Evolutionary conservation across 179 eudicot species (phyloP).

Genomic region (Drosera spatulata): DNA sequence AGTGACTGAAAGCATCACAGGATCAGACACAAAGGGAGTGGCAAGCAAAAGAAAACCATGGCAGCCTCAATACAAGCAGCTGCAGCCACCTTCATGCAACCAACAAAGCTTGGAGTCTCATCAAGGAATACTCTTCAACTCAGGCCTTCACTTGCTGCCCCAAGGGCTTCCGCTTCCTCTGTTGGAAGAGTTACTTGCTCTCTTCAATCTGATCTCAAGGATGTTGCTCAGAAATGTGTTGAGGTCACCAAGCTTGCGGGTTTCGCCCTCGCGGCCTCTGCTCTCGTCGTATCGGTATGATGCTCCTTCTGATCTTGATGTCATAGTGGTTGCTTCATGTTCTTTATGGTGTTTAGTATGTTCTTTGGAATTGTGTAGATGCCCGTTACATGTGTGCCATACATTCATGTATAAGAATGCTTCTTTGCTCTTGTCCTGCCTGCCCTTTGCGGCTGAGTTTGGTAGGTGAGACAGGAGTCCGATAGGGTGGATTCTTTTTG

Average conservation of each 20-base stretch:
- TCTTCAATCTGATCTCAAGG: slow-evolving; percentile 74
- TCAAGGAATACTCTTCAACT: slow-evolving; percentile 35
- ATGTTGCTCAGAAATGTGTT: slow-evolving; percentile 62
- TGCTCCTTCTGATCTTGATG: neutral
- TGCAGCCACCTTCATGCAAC: slow-evolving; percentile 85
- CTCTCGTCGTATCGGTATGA: slow-evolving; percentile 81
- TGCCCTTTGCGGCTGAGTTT: no score
- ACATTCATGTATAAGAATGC: no score
- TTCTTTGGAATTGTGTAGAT: no score
- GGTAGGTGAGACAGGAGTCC: no score
- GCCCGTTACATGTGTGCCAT: no score
- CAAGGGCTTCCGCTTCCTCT: slow-evolving; percentile 59
- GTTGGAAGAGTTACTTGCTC: slow-evolving; percentile 52
- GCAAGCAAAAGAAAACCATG: slow-evolving; percentile 25
- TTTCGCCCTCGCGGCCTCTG: slow-evolving; percentile 96
- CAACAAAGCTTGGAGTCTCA: slow-evolving; percentile 39
- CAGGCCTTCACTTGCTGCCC: slow-evolving; percentile 46
- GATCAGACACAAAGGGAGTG: neutral
- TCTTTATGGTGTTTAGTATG: neutral
- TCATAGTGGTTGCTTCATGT: neutral
- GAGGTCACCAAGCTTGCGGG: slow-evolving; percentile 96
- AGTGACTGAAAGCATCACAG: neutral
- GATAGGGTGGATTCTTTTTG: no score
- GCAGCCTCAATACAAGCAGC: slow-evolving; percentile 85
- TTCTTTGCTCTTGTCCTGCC: no score